These are phyloP conservation scores for Thalassiosira sp. DNA, from an alignment of 352 stramenopile species.

Conservation along the genomic window DNA sequence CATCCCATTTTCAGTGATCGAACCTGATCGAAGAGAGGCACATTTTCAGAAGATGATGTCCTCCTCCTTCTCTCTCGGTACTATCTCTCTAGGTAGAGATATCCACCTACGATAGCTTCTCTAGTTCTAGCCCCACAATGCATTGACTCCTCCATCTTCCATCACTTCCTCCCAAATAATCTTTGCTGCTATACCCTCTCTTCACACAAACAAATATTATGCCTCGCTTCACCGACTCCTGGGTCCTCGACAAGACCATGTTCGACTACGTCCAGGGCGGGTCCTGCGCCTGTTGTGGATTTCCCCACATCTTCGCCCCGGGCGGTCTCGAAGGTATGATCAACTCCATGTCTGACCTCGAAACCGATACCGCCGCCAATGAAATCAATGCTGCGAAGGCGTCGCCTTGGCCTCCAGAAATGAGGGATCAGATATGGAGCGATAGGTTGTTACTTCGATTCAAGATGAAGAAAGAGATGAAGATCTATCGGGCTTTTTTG, in stretches of 20 bases:
- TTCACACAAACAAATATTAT: too few relatives aligned
- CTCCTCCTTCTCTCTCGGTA: too few relatives aligned
- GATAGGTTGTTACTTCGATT: slow-evolving; percentile 88
- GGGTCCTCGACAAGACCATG: slow-evolving; percentile 91
- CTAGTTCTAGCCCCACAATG: too few relatives aligned
- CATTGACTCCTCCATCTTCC: too few relatives aligned
- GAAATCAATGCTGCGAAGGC: slow-evolving; percentile 87
- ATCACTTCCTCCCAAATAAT: too few relatives aligned
- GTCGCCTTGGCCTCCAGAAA: slow-evolving; percentile 83
- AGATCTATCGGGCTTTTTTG: slow-evolving; percentile 64
- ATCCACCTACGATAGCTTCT: too few relatives aligned
- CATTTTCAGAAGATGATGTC: too few relatives aligned
- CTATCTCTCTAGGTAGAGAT: too few relatives aligned
- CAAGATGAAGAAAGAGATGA: slow-evolving; percentile 79
- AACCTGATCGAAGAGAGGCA: too few relatives aligned
- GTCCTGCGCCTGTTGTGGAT: slow-evolving; percentile 89
- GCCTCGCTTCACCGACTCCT: slow-evolving; percentile 75
- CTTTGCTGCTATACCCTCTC: too few relatives aligned
- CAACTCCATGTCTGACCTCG: slow-evolving; percentile 89
- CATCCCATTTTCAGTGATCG: too few relatives aligned
- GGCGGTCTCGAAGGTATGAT: slow-evolving; percentile 88
- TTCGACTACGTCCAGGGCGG: slow-evolving; percentile 93
- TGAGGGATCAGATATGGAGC: slow-evolving; percentile 91
- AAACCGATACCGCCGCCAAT: slow-evolving; percentile 90
- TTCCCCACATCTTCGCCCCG: slow-evolving; percentile 84